Conservation (phyloP, 805 yeast genomes). For the baker's yeast (Saccharomyces cerevisiae) region DNA sequence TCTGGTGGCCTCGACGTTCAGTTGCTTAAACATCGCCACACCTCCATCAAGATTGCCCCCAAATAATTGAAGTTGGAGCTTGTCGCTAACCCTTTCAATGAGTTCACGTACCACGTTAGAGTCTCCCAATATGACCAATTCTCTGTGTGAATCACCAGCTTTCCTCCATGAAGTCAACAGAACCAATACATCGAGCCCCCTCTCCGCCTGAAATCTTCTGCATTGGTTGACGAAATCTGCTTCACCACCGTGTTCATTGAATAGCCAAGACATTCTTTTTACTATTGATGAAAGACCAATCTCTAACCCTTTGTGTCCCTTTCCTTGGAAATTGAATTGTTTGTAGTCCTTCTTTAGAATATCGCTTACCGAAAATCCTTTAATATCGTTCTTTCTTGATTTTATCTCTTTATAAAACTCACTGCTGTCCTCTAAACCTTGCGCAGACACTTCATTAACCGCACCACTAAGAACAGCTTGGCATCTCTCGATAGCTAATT, state of each 20-base stretch:
- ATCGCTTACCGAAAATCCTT: conserved; percentile 51
- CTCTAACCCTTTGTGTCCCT: conserved; percentile 21
- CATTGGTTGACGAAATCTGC: conserved; percentile 17
- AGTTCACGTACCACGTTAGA: neutral
- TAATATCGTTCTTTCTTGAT: conserved; percentile 52
- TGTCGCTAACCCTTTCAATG: neutral
- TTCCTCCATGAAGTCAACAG: conserved; percentile 42
- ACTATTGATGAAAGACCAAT: conserved; percentile 77
- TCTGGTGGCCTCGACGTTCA: conserved; percentile 59
- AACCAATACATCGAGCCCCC: conserved; percentile 34
- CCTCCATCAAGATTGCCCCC: neutral
- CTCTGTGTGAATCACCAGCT: conserved; percentile 34
- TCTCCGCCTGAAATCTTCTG: conserved; percentile 21
- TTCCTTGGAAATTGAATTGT: conserved; percentile 41
- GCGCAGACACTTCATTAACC: neutral
- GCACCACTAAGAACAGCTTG: conserved; percentile 13
- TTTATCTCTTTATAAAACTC: conserved; percentile 31
- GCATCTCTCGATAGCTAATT: conserved; percentile 36
- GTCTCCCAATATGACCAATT: conserved; percentile 31
- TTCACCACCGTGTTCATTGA: conserved; percentile 27
- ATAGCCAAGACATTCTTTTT: conserved; percentile 51
- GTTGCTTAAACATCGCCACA: conserved; percentile 34
- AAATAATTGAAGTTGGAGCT: neutral
- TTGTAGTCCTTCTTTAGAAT: conserved; percentile 80
- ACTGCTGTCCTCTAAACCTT: conserved; percentile 8